A percentile compares a stretch with the other conserved stretches of the same genome.
phyloP scores from a whole-genome alignment of 306 rosid genomes.

The Vicia villosa region DNA sequence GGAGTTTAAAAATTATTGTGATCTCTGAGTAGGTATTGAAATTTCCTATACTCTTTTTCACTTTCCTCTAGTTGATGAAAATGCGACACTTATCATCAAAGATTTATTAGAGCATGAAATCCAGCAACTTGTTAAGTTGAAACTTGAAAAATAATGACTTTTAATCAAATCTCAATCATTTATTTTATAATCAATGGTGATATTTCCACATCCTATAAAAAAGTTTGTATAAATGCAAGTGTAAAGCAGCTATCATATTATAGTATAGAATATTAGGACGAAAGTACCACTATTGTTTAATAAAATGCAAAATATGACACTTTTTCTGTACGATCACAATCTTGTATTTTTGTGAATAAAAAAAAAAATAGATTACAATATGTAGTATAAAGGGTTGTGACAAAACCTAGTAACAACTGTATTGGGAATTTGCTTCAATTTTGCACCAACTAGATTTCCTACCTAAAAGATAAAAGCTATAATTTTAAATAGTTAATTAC shows the following conservation, averaged over 20 bases:
- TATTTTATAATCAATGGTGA: background rate
- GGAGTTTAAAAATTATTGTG: conserved; percentile 2
- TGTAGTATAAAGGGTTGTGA: background rate
- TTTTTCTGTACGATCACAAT: background rate
- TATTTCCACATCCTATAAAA: background rate
- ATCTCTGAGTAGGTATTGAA: conserved; percentile 3
- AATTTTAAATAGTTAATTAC: background rate
- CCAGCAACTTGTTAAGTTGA: too few species aligned
- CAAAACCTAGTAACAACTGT: background rate
- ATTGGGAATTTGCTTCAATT: background rate
- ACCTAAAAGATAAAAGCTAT: background rate
- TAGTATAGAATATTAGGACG: background rate
- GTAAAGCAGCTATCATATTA: background rate
- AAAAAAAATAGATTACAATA: too few species aligned
- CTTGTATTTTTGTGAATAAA: too few species aligned
- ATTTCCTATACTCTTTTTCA: background rate
- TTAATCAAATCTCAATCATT: background rate
- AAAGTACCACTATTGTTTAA: background rate
- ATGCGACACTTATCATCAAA: background rate
- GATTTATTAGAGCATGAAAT: background rate
- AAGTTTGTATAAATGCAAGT: background rate
- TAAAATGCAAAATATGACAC: background rate
- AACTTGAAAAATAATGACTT: background rate
- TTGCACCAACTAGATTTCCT: background rate
- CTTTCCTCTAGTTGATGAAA: background rate